These are phyloP conservation scores for Beta vulgaris DNA, from an alignment of 148 eudicot species.

Conservation along the genomic window DNA sequence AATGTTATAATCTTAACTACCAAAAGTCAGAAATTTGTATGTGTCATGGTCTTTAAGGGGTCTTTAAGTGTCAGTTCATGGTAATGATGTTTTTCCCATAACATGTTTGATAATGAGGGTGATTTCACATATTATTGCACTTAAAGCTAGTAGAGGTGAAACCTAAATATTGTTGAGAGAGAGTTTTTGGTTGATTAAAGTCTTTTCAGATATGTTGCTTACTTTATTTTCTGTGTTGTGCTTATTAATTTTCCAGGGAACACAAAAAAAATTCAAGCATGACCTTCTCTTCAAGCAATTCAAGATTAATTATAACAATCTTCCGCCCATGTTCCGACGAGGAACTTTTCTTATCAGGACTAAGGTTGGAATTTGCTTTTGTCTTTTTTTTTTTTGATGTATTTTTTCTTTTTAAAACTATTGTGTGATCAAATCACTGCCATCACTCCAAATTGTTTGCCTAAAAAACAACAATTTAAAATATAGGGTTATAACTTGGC, in stretches of 20 bases:
- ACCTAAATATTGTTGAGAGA: neutral
- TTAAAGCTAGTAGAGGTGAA: neutral
- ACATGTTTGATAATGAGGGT: neutral
- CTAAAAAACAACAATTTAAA: too few species aligned
- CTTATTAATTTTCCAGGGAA: slow-evolving; percentile 59
- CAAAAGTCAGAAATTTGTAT: neutral
- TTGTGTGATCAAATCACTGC: too few species aligned
- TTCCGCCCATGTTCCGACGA: slow-evolving; percentile 69
- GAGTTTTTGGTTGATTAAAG: neutral
- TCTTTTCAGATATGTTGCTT: neutral
- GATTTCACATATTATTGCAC: neutral
- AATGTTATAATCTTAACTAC: neutral
- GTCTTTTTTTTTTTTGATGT: neutral
- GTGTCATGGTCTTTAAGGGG: neutral
- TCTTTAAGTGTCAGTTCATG: neutral
- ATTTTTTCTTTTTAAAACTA: too few species aligned
- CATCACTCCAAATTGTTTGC: too few species aligned
- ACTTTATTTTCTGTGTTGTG: neutral
- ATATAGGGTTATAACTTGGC: too few species aligned
- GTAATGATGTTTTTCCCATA: neutral
- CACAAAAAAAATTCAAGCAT: slow-evolving; percentile 64
- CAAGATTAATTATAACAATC: slow-evolving; percentile 64
- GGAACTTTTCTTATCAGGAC: slow-evolving; percentile 74
- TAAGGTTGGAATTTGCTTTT: slow-evolving; percentile 40
- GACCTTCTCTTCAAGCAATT: slow-evolving; percentile 75